Conservation (phyloP, 1,139 yeast genomes). For the Oligophagozyma castellii region DNA sequence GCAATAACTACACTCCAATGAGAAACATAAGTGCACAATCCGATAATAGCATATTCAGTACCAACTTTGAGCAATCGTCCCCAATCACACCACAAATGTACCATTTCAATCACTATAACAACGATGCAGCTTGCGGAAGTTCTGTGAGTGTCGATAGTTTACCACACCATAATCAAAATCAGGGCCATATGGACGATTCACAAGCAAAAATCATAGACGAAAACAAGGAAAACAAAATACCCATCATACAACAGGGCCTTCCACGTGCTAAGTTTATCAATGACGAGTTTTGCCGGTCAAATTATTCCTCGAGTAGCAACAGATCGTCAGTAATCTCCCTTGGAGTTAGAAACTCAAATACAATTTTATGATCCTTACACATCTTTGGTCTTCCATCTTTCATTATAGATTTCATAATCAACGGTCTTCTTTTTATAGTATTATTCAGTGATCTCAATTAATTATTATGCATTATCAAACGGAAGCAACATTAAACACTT, state of each 20-base stretch:
- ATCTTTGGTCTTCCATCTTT: too few relatives aligned
- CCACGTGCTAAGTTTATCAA: conserved; percentile 17
- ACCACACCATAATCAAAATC: neutral
- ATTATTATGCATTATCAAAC: too few relatives aligned
- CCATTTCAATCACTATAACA: conserved; percentile 13
- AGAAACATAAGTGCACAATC: conserved; percentile 15
- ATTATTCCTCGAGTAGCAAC: conserved; percentile 8
- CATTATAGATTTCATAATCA: too few relatives aligned
- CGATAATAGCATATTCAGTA: conserved; percentile 18
- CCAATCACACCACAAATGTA: conserved; percentile 19
- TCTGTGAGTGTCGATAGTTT: conserved; percentile 15
- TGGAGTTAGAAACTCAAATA: conserved; percentile 12
- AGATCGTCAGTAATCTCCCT: conserved; percentile 16
- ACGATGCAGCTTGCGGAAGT: conserved; percentile 16
- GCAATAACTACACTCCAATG: conserved; percentile 13
- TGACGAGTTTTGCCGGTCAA: conserved; percentile 13
- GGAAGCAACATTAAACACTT: too few relatives aligned
- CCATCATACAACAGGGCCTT: conserved; percentile 10
- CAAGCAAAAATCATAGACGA: too few relatives aligned
- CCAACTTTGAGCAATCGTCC: conserved; percentile 11
- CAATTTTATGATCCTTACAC: conserved; percentile 10
- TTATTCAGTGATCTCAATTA: too few relatives aligned
- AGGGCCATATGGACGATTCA: neutral
- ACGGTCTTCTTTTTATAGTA: too few relatives aligned
- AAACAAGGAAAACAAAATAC: conserved; percentile 13